Evolutionary conservation across 345 rosid genomes (phyloP), one percentile per base, ranked within the genome.

Genomic region (Lepidium africanum): DNA sequence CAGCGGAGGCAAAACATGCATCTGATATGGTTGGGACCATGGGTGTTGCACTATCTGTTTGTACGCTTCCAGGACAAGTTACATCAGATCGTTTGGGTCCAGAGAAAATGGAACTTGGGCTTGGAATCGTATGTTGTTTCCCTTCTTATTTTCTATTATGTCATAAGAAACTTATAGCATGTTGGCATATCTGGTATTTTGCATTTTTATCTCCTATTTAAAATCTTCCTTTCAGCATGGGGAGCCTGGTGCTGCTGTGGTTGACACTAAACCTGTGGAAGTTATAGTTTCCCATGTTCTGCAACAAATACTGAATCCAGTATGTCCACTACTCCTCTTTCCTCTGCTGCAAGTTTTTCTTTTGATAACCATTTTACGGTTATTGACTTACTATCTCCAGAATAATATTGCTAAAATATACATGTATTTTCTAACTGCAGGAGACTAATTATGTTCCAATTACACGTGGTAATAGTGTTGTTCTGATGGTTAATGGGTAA

Each of bases 401-500:
- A 36, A 40, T 9, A 6, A 9, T 23, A 4, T 17, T 51, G 6
- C 3, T 27, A 37, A 23, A 38, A 59, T 39, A 19, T n/a, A 21
- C 47, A 63, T 71, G 16, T 15, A 35, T 15, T 41, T 39, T 27
- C 6, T 17, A 39, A 91, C 73, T 32, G 82, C 88, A 94, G 99
- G 99, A 91, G 80, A 91, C 85, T 59, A 88, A 82, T 65, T 94
- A 94, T 77, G 95, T 94, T 71, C 95, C 97, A 30, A 91, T 94
- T 57, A 85, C 92, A 25, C 85, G 91, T 14, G 99, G 99, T 53
- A 87, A 73, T 75, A 72, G 86, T 69, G 99, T 94, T 83, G 91
- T 87, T 72, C 89, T 94, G 75, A 85, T 94, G 95, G 77, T 94
- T 55, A 94, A 94, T 32, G 97, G 97, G 97, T 93, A 87, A 74